Percentiles rank a stretch among this genome's conserved stretches.
These are phyloP conservation scores for Septoria linicola DNA, from an alignment of 2,329 filamentous ascomycete species.

Conservation along the genomic window DNA sequence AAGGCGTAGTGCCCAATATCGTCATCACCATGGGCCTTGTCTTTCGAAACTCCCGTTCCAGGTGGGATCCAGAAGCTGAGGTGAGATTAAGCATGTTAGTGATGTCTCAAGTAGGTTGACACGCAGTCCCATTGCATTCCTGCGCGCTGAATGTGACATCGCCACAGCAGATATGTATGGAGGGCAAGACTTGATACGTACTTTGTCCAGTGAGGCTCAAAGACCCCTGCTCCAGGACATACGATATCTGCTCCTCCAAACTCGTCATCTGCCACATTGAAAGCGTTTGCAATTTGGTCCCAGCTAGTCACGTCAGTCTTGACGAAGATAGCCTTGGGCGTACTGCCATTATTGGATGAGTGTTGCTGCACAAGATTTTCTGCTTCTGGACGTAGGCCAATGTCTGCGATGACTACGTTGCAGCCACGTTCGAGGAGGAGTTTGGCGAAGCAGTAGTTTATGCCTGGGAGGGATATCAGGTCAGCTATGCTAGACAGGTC, in stretches of 20 bases:
- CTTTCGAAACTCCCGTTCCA: slow-evolving; percentile 39
- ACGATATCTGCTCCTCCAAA: slow-evolving; percentile 51
- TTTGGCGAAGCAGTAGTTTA: slow-evolving; percentile 48
- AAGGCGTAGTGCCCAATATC: slow-evolving; percentile 39
- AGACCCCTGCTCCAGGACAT: slow-evolving; percentile 52
- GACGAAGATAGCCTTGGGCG: slow-evolving; percentile 44
- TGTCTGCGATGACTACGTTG: slow-evolving; percentile 51
- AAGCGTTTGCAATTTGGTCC: slow-evolving; percentile 51
- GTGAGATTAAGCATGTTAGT: not conserved
- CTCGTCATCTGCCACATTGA: slow-evolving; percentile 48
- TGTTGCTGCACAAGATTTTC: slow-evolving; percentile 43
- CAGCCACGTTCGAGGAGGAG: slow-evolving; percentile 47
- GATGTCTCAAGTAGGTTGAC: not conserved
- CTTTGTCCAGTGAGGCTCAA: slow-evolving; percentile 45
- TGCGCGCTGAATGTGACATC: too few relatives aligned
- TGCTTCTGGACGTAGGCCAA: slow-evolving; percentile 50
- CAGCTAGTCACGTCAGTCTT: slow-evolving; percentile 52
- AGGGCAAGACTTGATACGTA: too few relatives aligned
- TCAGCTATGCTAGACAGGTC: not conserved
- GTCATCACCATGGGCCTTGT: slow-evolving; percentile 33
- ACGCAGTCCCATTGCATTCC: too few relatives aligned
- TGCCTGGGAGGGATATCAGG: slow-evolving; percentile 39
- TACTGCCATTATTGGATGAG: slow-evolving; percentile 25
- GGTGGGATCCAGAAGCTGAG: slow-evolving; percentile 52
- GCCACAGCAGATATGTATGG: too few relatives aligned